Conservation (phyloP, 192 early-diverging fungal species). For the Linderina pennispora region DNA sequence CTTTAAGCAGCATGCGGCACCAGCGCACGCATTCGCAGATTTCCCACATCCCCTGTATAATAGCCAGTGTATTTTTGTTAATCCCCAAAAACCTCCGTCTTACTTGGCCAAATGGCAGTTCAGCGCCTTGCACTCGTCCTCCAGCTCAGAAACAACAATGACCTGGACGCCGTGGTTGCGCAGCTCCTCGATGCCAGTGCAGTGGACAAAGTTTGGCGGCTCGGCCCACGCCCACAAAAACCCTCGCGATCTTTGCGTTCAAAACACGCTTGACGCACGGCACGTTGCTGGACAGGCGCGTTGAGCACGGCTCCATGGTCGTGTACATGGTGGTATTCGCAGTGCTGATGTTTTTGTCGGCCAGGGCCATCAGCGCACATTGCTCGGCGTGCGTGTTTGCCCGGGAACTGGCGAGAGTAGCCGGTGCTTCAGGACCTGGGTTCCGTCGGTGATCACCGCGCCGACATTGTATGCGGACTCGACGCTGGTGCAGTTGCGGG, state of each 20-base stretch:
- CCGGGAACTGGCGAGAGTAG: slow-evolving; percentile 87
- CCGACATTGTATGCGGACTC: slow-evolving; percentile 90
- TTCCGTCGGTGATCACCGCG: slow-evolving; percentile 54
- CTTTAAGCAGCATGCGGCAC: too few relatives aligned
- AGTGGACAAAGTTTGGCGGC: slow-evolving; percentile 80
- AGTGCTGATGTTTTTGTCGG: neutral
- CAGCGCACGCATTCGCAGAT: too few relatives aligned
- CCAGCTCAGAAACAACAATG: slow-evolving; percentile 60
- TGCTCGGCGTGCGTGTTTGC: slow-evolving; percentile 99
- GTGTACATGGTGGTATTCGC: slow-evolving; percentile 57
- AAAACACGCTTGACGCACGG: slow-evolving; percentile 71
- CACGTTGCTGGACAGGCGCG: slow-evolving; percentile 74
- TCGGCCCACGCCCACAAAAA: slow-evolving; percentile 83
- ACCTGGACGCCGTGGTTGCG: slow-evolving; percentile 62
- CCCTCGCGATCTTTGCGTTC: slow-evolving; percentile 51
- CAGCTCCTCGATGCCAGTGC: slow-evolving; percentile 67
- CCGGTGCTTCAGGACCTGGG: slow-evolving; percentile 70
- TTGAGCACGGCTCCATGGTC: slow-evolving; percentile 97
- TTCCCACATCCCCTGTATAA: too few relatives aligned
- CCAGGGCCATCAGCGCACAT: slow-evolving; percentile 70
- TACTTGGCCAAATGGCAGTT: slow-evolving; percentile 51
- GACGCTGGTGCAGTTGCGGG: slow-evolving; percentile 61
- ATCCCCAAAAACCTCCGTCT: too few relatives aligned
- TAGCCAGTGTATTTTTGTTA: too few relatives aligned
- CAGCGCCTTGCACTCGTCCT: slow-evolving; percentile 62